Conservation (phyloP, 2,329 filamentous ascomycete genomes). For the Hypoxylon sp. region DNA sequence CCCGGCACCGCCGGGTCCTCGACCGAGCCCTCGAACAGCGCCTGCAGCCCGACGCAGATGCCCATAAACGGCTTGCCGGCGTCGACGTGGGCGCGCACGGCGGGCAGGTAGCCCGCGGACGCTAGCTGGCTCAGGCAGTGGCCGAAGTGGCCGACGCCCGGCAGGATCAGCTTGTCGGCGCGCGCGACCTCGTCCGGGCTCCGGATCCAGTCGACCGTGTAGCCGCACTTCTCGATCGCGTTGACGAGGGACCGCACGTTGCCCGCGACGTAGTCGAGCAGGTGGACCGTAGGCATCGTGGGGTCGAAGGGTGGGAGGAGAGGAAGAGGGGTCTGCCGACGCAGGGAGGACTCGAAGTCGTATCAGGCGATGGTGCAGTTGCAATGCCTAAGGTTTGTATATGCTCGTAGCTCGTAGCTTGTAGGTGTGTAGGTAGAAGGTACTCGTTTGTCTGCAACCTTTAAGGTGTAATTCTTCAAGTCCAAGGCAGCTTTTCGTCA, state of each 20-base stretch:
- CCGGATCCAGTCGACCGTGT: constrained; percentile 89
- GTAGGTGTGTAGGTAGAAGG: not conserved
- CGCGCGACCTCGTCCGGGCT: constrained; percentile 82
- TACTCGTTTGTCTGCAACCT: too few species aligned
- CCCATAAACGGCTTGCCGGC: constrained; percentile 98
- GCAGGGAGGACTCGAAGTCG: not conserved
- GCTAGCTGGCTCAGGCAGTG: constrained; percentile 90
- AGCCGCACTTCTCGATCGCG: constrained; percentile 95
- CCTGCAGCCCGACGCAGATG: constrained; percentile 94
- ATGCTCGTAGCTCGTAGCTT: too few species aligned
- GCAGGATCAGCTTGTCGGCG: constrained; percentile 94
- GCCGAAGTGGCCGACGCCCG: constrained; percentile 96
- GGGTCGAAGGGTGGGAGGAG: too few species aligned
- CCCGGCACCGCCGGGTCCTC: constrained; percentile 78
- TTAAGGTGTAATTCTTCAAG: not conserved
- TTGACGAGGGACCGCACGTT: constrained; percentile 97
- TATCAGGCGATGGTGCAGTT: not conserved
- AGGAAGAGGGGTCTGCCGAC: not conserved
- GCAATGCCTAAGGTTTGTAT: not conserved
- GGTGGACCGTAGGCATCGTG: constrained; percentile 78
- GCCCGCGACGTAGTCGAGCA: constrained; percentile 90
- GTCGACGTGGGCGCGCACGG: constrained; percentile 82
- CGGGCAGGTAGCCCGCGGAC: constrained; percentile 81
- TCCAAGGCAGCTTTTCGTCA: not conserved
- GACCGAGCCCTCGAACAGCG: constrained; percentile 83